phyloP scores from a whole-genome alignment of 2,329 filamentous ascomycete species.

The Scedosporium minutisporum region DNA sequence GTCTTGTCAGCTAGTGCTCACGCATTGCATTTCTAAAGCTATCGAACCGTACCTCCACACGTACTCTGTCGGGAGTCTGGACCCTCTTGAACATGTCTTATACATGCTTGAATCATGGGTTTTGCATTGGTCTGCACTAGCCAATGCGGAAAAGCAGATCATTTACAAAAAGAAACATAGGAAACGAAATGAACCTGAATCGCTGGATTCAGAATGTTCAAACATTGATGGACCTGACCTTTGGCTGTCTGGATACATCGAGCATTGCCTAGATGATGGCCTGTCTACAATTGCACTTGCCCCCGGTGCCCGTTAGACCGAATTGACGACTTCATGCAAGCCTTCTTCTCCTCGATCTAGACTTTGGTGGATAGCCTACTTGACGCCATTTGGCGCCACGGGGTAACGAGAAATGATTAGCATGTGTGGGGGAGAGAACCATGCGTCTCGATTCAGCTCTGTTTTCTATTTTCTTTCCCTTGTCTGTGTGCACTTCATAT shows the following conservation, averaged over 20 bases:
- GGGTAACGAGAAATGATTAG: neutral
- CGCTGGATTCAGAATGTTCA: too few relatives aligned
- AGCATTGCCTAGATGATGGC: too few relatives aligned
- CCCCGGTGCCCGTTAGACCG: neutral
- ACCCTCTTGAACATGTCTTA: neutral
- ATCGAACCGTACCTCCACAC: neutral
- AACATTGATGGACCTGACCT: too few relatives aligned
- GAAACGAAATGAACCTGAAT: too few relatives aligned
- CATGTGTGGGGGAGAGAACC: neutral
- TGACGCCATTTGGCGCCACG: neutral
- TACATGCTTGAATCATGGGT: neutral
- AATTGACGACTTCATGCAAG: neutral
- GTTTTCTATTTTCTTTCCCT: neutral
- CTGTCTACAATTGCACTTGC: neutral
- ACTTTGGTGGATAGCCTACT: neutral
- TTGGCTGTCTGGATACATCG: too few relatives aligned
- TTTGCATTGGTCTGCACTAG: neutral
- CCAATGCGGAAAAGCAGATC: neutral
- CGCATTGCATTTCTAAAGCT: neutral
- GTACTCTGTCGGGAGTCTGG: neutral
- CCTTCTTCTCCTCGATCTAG: neutral
- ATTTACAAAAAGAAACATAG: neutral
- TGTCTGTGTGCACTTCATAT: neutral
- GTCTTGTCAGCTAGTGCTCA: too few relatives aligned
- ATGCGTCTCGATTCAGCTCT: neutral